These are phyloP conservation scores for Beauveria sp. DNA, from an alignment of 2,329 filamentous ascomycete genomes.

Conservation along the genomic window DNA sequence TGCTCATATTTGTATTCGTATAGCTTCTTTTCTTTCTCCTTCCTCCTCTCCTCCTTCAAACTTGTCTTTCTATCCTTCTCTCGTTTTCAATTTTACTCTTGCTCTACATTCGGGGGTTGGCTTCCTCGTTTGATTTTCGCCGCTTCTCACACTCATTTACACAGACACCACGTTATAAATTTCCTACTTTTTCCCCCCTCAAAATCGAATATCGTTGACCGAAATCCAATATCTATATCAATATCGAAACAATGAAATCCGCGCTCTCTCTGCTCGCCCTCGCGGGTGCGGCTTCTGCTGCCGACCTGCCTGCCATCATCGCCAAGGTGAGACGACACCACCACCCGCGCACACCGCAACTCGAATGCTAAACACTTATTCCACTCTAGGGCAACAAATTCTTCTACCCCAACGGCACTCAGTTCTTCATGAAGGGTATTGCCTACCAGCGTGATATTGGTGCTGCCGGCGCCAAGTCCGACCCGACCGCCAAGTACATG, in stretches of 20 bases:
- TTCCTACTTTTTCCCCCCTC: constrained; percentile 1
- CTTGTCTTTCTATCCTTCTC: background rate
- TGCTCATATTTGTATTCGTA: constrained; percentile 12
- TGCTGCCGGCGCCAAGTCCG: constrained; percentile 43
- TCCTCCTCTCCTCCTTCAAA: constrained; percentile 10
- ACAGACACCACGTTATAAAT: constrained; percentile 1
- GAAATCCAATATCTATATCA: background rate
- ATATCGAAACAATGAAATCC: constrained; percentile 12
- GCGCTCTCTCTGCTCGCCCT: constrained; percentile 30
- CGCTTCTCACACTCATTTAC: constrained; percentile 12
- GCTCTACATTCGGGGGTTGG: constrained; percentile 1
- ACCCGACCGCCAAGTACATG: constrained; percentile 46
- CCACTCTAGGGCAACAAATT: constrained; percentile 64
- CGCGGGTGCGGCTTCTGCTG: constrained; percentile 33
- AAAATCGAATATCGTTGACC: background rate
- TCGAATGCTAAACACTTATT: constrained; percentile 2
- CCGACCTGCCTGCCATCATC: constrained; percentile 49
- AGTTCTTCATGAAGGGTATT: constrained; percentile 79
- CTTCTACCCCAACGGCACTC: constrained; percentile 69
- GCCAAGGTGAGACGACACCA: constrained; percentile 50
- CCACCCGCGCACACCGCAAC: background rate
- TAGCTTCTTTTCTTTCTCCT: constrained; percentile 9
- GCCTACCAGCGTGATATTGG: constrained; percentile 84
- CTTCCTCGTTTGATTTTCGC: constrained; percentile 11
- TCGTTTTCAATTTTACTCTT: background rate